Conservation (phyloP, 106 monocot genomes). For the Agapanthus africanus region DNA sequence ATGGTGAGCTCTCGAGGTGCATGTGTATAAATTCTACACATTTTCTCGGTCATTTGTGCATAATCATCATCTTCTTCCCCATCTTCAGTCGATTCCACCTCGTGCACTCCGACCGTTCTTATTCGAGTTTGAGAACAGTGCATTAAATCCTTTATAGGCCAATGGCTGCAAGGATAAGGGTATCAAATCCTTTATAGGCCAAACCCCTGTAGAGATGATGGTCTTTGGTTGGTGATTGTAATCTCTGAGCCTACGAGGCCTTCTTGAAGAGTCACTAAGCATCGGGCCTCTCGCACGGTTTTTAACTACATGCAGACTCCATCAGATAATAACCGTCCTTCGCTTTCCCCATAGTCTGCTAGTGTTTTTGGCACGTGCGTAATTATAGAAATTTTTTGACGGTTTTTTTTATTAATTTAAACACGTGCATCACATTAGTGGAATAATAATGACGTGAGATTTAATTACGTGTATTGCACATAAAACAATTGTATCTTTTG, state of each 20-base stretch:
- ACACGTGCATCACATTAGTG: too few species aligned
- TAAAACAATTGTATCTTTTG: too few species aligned
- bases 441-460: too few species aligned
- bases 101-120: slow-evolving; percentile 9
- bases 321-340: too few species aligned
- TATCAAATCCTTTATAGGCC: slow-evolving; percentile 28
- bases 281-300: slow-evolving; percentile 50
- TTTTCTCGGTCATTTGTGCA: slow-evolving; percentile 41
- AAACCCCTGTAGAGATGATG: slow-evolving; percentile 30
- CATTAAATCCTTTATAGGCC: slow-evolving; percentile 29
- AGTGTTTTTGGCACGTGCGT: too few species aligned
- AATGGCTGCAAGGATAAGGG: slow-evolving; percentile 16
- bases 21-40: slow-evolving; percentile 59
- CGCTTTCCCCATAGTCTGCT: too few species aligned
- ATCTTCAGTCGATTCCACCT: neutral
- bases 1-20: slow-evolving; percentile 64
- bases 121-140: slow-evolving; percentile 19
- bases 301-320: too few species aligned
- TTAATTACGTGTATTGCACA: too few species aligned
- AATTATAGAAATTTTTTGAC: too few species aligned
- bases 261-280: slow-evolving; percentile 41
- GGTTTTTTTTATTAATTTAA: too few species aligned
- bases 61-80: slow-evolving; percentile 56
- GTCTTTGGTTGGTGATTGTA: slow-evolving; percentile 30
- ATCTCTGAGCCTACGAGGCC: slow-evolving; percentile 50